Percentiles rank a stretch among this genome's conserved stretches.
phyloP scores from a whole-genome alignment of 2,329 filamentous ascomycete genomes.

The Pseudocercospora macadamiae region DNA sequence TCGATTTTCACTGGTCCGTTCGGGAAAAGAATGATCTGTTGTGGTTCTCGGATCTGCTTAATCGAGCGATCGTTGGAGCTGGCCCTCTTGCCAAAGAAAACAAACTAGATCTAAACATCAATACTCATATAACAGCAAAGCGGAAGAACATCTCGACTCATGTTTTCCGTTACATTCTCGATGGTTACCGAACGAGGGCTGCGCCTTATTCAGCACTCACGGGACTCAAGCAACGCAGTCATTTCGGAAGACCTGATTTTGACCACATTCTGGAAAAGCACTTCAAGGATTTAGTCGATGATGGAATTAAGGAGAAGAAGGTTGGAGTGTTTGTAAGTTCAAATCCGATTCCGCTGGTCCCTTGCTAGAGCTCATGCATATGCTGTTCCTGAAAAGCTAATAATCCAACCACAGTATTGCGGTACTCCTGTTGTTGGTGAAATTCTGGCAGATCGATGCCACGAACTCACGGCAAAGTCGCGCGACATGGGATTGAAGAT shows the following conservation, averaged over 20 bases:
- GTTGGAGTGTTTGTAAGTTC: constrained; percentile 48
- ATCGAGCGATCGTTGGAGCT: constrained; percentile 44
- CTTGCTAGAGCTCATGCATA: constrained; percentile 2
- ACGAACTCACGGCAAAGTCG: constrained; percentile 54
- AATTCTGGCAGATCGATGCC: constrained; percentile 59
- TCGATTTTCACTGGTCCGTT: constrained; percentile 65
- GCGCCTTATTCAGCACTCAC: constrained; percentile 59
- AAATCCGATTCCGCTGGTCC: constrained; percentile 29
- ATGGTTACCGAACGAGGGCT: constrained; percentile 57
- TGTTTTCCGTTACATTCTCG: constrained; percentile 60
- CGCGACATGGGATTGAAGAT: constrained; percentile 56
- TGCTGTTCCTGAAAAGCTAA: neutral
- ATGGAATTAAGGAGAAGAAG: constrained; percentile 35
- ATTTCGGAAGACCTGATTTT: constrained; percentile 60
- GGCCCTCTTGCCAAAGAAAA: constrained; percentile 40
- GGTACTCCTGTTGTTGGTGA: constrained; percentile 60
- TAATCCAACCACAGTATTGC: constrained; percentile 46
- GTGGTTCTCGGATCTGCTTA: constrained; percentile 62
- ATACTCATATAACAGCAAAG: constrained; percentile 61
- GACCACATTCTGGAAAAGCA: constrained; percentile 57
- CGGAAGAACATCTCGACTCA: constrained; percentile 57
- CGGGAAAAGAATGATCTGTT: constrained; percentile 59
- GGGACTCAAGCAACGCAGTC: constrained; percentile 56
- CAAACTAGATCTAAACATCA: constrained; percentile 57
- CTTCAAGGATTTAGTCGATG: constrained; percentile 56